Conservation (phyloP, 2,329 filamentous ascomycete species). For the Paraconiothyrium brasiliense region DNA sequence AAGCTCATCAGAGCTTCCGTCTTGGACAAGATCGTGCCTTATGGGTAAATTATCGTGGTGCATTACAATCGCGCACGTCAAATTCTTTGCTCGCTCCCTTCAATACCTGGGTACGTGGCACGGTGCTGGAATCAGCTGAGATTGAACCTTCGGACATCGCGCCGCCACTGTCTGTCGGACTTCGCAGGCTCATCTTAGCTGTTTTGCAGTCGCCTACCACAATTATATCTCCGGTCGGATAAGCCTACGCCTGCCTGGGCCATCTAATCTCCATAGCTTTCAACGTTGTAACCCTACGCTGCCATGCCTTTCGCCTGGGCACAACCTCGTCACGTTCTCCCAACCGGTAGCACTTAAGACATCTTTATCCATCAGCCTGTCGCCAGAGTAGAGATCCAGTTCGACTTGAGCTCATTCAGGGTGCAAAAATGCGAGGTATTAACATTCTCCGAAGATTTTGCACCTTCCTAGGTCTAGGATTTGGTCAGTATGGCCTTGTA, state of each 20-base stretch:
- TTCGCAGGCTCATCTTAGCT: constrained; percentile 12
- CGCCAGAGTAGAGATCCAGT: not conserved
- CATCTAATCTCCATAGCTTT: constrained; percentile 14
- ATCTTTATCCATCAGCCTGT: not conserved
- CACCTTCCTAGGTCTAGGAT: not conserved
- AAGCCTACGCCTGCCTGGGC: constrained; percentile 12
- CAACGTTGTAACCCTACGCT: not conserved
- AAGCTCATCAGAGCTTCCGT: not conserved
- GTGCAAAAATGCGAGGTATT: not conserved
- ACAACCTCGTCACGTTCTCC: constrained; percentile 4
- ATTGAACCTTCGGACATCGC: constrained; percentile 10
- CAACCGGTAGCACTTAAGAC: not conserved
- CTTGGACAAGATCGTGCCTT: not conserved
- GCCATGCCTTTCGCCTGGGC: not conserved
- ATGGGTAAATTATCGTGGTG: too few relatives aligned
- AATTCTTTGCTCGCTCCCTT: not conserved
- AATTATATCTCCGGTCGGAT: constrained; percentile 16
- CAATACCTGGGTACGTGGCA: not conserved
- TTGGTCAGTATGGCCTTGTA: not conserved
- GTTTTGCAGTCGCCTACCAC: constrained; percentile 5
- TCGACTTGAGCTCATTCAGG: not conserved
- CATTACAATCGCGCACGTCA: too few relatives aligned
- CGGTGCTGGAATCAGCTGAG: not conserved
- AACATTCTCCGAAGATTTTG: not conserved
- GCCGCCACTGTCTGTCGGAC: constrained; percentile 9